Percentiles rank a stretch among this genome's conserved stretches.
Conservation (phyloP, 2,329 filamentous ascomycete species). For the Alternaria gaisen region DNA sequence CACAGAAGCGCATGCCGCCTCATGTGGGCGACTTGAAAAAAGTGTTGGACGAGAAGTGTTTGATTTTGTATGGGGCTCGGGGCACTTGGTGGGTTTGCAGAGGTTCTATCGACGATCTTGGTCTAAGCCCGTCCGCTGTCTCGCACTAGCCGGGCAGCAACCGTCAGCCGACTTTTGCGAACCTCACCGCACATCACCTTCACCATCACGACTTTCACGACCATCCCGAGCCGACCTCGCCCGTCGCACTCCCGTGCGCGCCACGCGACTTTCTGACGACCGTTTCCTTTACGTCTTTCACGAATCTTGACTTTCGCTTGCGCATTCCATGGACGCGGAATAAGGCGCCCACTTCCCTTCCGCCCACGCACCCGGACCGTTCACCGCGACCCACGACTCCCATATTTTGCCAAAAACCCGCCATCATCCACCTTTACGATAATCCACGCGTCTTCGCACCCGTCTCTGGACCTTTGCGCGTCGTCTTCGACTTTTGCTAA, state of each 20-base stretch:
- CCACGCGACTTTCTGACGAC: slow-evolving; percentile 24
- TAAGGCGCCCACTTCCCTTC: slow-evolving; percentile 30
- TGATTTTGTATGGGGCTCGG: slow-evolving; percentile 13
- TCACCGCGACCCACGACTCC: slow-evolving; percentile 27
- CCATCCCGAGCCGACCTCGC: slow-evolving; percentile 31
- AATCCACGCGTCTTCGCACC: slow-evolving; percentile 16
- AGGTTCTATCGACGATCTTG: slow-evolving; percentile 23
- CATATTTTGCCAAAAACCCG: slow-evolving; percentile 16
- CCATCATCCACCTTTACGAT: slow-evolving; percentile 14
- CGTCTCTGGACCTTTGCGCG: slow-evolving; percentile 15
- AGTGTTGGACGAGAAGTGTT: slow-evolving; percentile 13
- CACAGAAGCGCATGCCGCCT: neutral
- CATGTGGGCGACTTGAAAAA: slow-evolving; percentile 5
- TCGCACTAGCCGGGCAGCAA: slow-evolving; percentile 22
- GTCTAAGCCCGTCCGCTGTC: slow-evolving; percentile 16
- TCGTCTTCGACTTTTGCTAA: slow-evolving; percentile 14
- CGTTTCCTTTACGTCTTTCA: slow-evolving; percentile 37
- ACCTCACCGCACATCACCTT: slow-evolving; percentile 29
- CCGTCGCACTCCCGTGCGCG: slow-evolving; percentile 39
- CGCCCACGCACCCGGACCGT: slow-evolving; percentile 29
- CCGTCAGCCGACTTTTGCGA: slow-evolving; percentile 24
- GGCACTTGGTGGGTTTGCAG: slow-evolving; percentile 18
- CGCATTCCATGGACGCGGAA: slow-evolving; percentile 28
- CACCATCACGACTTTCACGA: slow-evolving; percentile 36
- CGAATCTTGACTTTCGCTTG: slow-evolving; percentile 20